Conservation (phyloP, 2,329 filamentous ascomycete species). For the Tolypocladium amazonense region DNA sequence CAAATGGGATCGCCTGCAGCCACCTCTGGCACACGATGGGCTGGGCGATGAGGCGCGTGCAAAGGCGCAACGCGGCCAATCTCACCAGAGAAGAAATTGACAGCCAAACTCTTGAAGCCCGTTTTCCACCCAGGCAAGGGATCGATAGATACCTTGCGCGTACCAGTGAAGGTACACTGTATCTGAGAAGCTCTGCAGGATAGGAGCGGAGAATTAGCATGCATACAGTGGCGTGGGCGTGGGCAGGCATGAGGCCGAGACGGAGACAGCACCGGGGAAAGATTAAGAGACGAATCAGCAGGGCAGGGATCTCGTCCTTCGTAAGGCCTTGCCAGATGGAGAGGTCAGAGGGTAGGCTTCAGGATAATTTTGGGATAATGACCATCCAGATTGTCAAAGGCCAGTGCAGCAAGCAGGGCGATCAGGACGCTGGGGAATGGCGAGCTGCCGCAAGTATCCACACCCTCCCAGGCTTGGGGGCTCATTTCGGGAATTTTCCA, state of each 20-base stretch:
- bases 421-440: background rate
- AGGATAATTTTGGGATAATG: background rate
- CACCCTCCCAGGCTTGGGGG: background rate
- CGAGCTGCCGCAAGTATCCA: background rate
- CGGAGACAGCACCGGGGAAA: background rate
- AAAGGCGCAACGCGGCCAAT: background rate
- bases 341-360: background rate
- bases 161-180: background rate
- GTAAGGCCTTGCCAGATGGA: background rate
- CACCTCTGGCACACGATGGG: background rate
- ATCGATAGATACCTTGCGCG: background rate
- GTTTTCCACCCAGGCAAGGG: background rate
- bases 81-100: background rate
- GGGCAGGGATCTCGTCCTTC: background rate
- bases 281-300: background rate
- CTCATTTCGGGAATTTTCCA: background rate
- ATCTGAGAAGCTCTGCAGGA: background rate
- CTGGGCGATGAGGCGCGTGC: background rate
- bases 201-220: background rate
- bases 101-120: background rate
- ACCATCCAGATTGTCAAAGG: background rate
- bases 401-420: background rate
- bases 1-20: background rate
- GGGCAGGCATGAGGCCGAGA: background rate
- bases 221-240: background rate